phyloP scores from a whole-genome alignment of 1,284 basidiomycete species.

The Pterula multifida region DNA sequence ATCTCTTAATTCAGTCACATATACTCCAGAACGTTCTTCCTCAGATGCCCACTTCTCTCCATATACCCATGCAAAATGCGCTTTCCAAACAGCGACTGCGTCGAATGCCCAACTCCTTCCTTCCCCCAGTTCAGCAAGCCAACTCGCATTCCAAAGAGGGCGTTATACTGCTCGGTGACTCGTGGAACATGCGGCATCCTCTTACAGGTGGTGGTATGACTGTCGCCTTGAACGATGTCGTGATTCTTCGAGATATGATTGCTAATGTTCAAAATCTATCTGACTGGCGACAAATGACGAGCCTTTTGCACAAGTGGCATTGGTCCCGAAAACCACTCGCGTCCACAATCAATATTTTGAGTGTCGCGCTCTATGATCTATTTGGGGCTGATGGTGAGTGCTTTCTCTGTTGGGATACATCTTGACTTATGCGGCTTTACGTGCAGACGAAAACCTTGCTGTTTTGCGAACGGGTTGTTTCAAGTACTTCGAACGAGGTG shows the following conservation, averaged over 20 bases:
- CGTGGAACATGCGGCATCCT: slow-evolving; percentile 99
- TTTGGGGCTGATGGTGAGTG: slow-evolving; percentile 77
- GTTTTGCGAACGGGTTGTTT: slow-evolving; percentile 90
- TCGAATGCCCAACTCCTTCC: slow-evolving; percentile 93
- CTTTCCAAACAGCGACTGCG: slow-evolving; percentile 66
- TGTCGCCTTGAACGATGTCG: slow-evolving; percentile 79
- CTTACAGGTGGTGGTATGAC: slow-evolving; percentile 97
- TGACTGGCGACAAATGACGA: slow-evolving; percentile 54
- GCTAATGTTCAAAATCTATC: slow-evolving; percentile 32
- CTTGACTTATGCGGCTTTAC: neutral
- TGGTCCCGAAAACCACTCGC: slow-evolving; percentile 75
- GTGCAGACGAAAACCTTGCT: slow-evolving; percentile 60
- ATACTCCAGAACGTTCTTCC: slow-evolving; percentile 67
- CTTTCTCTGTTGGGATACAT: slow-evolving; percentile 7
- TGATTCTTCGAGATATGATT: slow-evolving; percentile 59
- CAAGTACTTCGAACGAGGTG: slow-evolving; percentile 94
- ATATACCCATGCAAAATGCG: slow-evolving; percentile 47
- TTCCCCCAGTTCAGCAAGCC: slow-evolving; percentile 80
- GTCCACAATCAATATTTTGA: slow-evolving; percentile 83
- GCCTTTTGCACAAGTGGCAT: slow-evolving; percentile 63
- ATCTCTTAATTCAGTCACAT: slow-evolving; percentile 35
- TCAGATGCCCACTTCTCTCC: slow-evolving; percentile 64
- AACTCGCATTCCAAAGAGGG: slow-evolving; percentile 47
- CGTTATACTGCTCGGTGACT: slow-evolving; percentile 84
- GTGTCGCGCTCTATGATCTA: slow-evolving; percentile 83